phyloP scores from a whole-genome alignment of 495 filamentous ascomycete genomes.

The Amniculicola lignicola region DNA sequence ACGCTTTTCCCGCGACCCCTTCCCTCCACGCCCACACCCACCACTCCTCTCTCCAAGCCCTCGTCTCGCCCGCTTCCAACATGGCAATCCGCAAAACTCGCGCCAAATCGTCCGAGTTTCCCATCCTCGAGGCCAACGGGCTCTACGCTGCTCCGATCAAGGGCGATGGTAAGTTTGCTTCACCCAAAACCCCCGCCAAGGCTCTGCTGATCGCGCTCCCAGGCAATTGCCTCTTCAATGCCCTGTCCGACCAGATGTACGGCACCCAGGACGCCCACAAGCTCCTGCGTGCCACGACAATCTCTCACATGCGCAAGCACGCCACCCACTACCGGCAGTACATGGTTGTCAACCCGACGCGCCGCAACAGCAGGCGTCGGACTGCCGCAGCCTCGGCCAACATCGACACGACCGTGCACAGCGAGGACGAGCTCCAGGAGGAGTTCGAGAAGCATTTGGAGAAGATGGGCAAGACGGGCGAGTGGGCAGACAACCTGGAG shows the following conservation, averaged over 20 bases:
- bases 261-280: conserved; percentile 58
- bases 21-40: neutral
- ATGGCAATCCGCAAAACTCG: conserved; percentile 18
- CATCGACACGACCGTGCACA: conserved; percentile 39
- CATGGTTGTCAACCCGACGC: conserved; percentile 52
- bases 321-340: conserved; percentile 65
- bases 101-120: conserved; percentile 47
- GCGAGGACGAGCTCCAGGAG: conserved; percentile 57
- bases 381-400: conserved; percentile 47
- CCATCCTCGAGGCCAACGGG: conserved; percentile 48
- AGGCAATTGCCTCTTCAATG: conserved; percentile 78
- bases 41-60: conserved; percentile 14
- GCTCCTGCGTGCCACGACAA: conserved; percentile 58
- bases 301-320: conserved; percentile 61
- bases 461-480: conserved; percentile 59
- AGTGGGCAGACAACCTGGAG: conserved; percentile 71
- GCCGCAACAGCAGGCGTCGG: conserved; percentile 62
- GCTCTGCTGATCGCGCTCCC: conserved; percentile 1
- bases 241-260: conserved; percentile 71
- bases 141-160: conserved; percentile 51
- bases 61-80: conserved; percentile 4
- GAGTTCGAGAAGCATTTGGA: conserved; percentile 62
- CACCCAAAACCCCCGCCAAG: neutral
- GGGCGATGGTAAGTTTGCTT: conserved; percentile 49
- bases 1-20: neutral